Base-by-base conservation (phyloP, 2,329 filamentous ascomycete genomes). In the Nectriaceae sp. region DNA sequence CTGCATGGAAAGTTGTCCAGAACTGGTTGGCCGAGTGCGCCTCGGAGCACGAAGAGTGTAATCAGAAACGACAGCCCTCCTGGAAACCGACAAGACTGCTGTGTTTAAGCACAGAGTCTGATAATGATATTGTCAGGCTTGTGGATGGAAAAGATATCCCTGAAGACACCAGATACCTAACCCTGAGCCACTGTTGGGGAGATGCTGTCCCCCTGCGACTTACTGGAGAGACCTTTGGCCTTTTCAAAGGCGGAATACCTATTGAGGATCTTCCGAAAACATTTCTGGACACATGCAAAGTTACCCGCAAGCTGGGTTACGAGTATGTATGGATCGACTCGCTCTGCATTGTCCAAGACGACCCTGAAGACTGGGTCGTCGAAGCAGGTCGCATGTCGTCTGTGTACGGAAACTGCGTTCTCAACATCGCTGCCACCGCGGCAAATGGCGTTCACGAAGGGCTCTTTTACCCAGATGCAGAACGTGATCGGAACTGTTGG, bases 291-390 rank as follows among this genome's bases (percentile, higher is more conserved):
- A 47, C 54, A 0, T 44, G 42, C 1, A 19, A 42, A 0, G 39
- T 36, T 1, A 21, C 43, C 2, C 40, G 37, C 29, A 18, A 16
- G 2, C 44, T 59, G 2, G 46, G 38, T 0, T 24, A 47, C 4
- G 6, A 40, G 16, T 59, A 53, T 4, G 36, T 60, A 18, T 60
- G 54, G 57, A n/a, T n/a, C n/a, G n/a, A n/a, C n/a, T n/a, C n/a
- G n/a, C n/a, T n/a, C n/a, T n/a, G n/a, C n/a, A n/a, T 59, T n/a
- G 24, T 55, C 1, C 54, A 60, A 36, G 52, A 56, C 16, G 45
- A 55, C 15, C 19, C 36, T 1, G 8, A 42, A 8, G 54, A 57
- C 21, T 55, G 52, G 49, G 24, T 21, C 1, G 20, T 35, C 1
- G 54, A 57, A 24, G 24, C 47, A 1, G 18, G 29, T 2, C 10